Evolutionary conservation across 2,329 filamentous ascomycete species (phyloP).

Genomic region (Clarireedia paspali): DNA sequence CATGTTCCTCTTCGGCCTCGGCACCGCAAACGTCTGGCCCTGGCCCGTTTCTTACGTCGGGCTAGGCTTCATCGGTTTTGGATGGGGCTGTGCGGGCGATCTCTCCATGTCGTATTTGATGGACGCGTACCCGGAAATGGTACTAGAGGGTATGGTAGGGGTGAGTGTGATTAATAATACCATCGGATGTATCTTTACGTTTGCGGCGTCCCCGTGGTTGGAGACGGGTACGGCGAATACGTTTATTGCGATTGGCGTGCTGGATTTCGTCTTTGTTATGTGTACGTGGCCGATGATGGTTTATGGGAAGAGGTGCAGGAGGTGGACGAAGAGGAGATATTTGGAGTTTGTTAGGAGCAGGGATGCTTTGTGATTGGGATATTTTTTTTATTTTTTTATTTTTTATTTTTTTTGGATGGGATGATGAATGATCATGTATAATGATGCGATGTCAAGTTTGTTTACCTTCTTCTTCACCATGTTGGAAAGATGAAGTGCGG

Average conservation of each 20-base stretch:
- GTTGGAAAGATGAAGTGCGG: too few relatives aligned
- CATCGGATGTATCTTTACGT: slow-evolving; percentile 46
- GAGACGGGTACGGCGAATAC: slow-evolving; percentile 38
- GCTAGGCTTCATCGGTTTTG: slow-evolving; percentile 50
- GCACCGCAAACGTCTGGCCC: slow-evolving; percentile 37
- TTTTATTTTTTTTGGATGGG: too few relatives aligned
- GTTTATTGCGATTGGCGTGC: slow-evolving; percentile 44
- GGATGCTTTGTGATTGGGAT: slow-evolving; percentile 27
- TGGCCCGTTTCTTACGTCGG: slow-evolving; percentile 49
- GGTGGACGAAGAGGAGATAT: slow-evolving; percentile 41
- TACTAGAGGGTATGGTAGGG: slow-evolving; percentile 51
- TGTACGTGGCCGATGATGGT: slow-evolving; percentile 46
- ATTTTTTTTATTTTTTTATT: too few relatives aligned
- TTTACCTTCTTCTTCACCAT: too few relatives aligned
- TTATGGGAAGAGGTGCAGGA: slow-evolving; percentile 42
- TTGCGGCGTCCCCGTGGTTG: slow-evolving; percentile 42
- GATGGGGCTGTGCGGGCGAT: slow-evolving; percentile 51
- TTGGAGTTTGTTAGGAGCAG: slow-evolving; percentile 40
- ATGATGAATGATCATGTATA: too few relatives aligned
- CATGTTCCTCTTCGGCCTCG: slow-evolving; percentile 35
- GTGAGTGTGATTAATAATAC: slow-evolving; percentile 51
- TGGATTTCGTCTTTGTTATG: slow-evolving; percentile 44
- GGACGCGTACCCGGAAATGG: slow-evolving; percentile 49
- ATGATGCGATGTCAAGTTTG: too few relatives aligned
- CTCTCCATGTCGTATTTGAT: slow-evolving; percentile 47